Conservation (phyloP, 148 eudicot species). For the Diospyros lotus region DNA sequence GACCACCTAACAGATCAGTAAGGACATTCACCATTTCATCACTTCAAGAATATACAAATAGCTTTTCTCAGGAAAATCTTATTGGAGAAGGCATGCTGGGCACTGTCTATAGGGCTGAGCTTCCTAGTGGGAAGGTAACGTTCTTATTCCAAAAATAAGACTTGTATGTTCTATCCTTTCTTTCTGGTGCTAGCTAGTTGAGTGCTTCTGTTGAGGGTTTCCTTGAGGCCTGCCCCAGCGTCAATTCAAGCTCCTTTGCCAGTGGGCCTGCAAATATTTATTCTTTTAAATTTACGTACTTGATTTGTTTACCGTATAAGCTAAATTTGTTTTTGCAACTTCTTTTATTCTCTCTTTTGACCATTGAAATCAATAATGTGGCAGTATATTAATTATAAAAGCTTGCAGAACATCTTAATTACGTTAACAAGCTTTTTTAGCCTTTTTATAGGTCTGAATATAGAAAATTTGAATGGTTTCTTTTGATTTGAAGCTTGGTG, state of each 20-base stretch:
- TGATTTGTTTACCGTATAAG: background rate
- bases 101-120: constrained; percentile 66
- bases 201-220: background rate
- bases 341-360: background rate
- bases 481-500: constrained; percentile 8
- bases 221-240: background rate
- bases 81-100: constrained; percentile 81
- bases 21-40: constrained; percentile 66
- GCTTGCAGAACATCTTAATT: too few relatives aligned
- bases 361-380: background rate
- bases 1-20: constrained; percentile 33
- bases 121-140: constrained; percentile 72
- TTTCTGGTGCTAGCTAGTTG: background rate
- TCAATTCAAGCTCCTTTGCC: background rate
- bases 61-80: constrained; percentile 90
- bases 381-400: background rate
- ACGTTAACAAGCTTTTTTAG: background rate
- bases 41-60: constrained; percentile 78
- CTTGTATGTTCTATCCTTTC: background rate
- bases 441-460: background rate
- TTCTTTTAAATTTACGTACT: background rate
- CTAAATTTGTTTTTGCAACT: background rate
- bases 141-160: background rate
- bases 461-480: background rate
- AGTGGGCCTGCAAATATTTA: background rate